A percentile compares a stretch with the other conserved stretches of the same genome.
Evolutionary conservation across 331 rosid species (phyloP).

Genomic region (Rhamnella rubrinervis): DNA sequence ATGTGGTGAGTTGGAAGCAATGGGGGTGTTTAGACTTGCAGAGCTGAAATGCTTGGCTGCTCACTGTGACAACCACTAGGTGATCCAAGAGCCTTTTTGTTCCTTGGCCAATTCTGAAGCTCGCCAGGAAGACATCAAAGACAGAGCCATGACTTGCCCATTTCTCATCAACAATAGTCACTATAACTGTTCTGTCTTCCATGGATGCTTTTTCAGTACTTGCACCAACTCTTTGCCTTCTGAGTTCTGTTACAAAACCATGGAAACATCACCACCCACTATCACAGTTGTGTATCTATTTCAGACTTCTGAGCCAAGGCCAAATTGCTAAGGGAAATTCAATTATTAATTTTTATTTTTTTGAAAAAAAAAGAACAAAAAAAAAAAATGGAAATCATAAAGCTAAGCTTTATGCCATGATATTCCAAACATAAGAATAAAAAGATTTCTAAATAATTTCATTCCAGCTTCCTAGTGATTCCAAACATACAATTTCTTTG

Average conservation of each 20-base stretch:
- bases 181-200: constrained; percentile 42
- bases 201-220: constrained; percentile 40
- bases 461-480: no score
- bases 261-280: not conserved
- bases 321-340: not conserved
- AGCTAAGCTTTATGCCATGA: no score
- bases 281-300: no score
- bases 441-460: no score
- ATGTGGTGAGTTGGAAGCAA: constrained; percentile 44
- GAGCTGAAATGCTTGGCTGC: constrained; percentile 35
- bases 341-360: no score
- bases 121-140: constrained; percentile 48
- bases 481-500: no score
- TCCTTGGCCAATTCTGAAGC: constrained; percentile 46
- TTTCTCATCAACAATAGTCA: constrained; percentile 52
- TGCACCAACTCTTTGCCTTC: constrained; percentile 24
- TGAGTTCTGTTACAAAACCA: not conserved
- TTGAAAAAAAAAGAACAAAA: no score
- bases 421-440: no score
- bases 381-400: no score
- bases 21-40: constrained; percentile 48
- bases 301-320: no score
- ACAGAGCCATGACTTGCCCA: constrained; percentile 52
- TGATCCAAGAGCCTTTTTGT: constrained; percentile 47
- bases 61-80: constrained; percentile 45